Conservation (phyloP, 345 rosid genomes). For the Lumnitzera racemosa region DNA sequence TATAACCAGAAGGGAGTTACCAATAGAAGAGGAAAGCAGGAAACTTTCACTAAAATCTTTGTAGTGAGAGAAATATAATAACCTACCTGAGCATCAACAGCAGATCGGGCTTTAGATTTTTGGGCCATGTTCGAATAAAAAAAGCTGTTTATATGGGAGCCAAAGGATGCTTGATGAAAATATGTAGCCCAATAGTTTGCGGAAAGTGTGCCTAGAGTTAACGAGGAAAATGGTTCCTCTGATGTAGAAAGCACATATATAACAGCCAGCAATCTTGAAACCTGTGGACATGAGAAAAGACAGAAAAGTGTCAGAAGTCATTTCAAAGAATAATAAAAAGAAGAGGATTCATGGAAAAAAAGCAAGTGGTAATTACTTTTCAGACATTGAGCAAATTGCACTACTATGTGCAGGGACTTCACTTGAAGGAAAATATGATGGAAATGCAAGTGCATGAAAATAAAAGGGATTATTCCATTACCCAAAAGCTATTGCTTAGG, state of each 20-base stretch:
- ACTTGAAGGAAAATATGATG: no score
- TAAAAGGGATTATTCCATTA: no score
- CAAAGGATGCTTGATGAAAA: constrained; percentile 95
- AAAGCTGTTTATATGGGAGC: constrained; percentile 57
- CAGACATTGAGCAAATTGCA: no score
- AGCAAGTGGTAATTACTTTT: no score
- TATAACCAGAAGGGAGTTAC: no score
- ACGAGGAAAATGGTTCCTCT: constrained; percentile 28
- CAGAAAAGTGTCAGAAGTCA: constrained; percentile 7
- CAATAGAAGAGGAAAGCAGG: no score
- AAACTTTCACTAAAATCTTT: no score
- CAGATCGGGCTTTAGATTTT: constrained; percentile 21
- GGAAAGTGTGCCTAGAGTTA: constrained; percentile 40
- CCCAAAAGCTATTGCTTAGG: no score
- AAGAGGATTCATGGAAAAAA: no score
- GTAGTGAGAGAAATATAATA: not conserved
- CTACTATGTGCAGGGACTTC: no score
- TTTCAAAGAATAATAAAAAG: not conserved
- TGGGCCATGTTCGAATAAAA: constrained; percentile 40
- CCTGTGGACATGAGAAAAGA: constrained; percentile 31
- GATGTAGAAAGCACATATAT: constrained; percentile 55
- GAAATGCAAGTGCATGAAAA: no score
- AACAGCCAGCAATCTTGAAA: constrained; percentile 69
- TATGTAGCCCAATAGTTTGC: constrained; percentile 86
- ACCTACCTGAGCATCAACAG: constrained; percentile 38